These are phyloP conservation scores for Populus pruinosa DNA, from an alignment of 345 rosid genomes.

Conservation along the genomic window DNA sequence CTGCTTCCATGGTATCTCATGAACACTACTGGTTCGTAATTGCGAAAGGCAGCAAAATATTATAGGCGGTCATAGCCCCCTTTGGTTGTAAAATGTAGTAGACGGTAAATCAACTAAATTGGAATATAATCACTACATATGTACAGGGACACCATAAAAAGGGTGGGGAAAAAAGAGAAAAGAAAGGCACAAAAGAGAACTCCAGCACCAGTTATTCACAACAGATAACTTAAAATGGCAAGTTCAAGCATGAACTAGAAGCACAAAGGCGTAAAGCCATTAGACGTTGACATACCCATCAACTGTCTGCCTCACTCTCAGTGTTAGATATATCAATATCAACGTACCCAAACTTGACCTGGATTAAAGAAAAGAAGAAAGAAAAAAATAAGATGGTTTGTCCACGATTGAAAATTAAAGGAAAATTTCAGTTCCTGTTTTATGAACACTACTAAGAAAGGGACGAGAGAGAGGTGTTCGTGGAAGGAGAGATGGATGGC, in stretches of 20 bases:
- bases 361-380: constrained; percentile 17
- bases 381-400: neutral
- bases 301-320: constrained; percentile 61
- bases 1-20: no score
- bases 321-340: constrained; percentile 77
- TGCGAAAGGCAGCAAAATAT: no score
- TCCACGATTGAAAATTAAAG: neutral
- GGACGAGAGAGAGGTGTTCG: constrained; percentile 8
- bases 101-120: neutral
- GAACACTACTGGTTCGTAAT: no score
- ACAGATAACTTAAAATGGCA: constrained; percentile 2
- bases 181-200: neutral
- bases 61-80: no score
- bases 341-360: constrained; percentile 91
- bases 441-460: neutral
- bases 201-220: constrained; percentile 5
- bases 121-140: constrained; percentile 1
- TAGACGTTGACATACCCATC: constrained; percentile 48
- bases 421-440: neutral
- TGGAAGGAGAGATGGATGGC: constrained; percentile 70
- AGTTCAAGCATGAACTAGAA: constrained; percentile 6
- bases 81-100: no score
- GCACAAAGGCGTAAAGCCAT: neutral
- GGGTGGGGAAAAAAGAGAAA: neutral
- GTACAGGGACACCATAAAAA: constrained; percentile 14